phyloP scores from a whole-genome alignment of 768 basidiomycete genomes.

The Calocybe gangraenosa region DNA sequence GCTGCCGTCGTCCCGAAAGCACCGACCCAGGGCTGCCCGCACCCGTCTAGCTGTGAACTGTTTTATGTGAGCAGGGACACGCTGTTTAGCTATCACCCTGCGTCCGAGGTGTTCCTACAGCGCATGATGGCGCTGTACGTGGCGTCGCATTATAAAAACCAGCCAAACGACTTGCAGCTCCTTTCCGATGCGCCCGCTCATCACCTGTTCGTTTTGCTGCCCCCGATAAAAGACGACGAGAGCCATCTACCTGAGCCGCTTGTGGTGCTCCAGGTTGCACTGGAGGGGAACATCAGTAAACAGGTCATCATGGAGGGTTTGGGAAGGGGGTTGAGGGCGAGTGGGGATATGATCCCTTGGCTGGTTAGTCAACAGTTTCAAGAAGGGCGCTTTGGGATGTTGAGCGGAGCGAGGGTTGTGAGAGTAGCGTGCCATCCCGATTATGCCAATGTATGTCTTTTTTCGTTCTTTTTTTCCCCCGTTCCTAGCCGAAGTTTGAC shows the following conservation, averaged over 20 bases:
- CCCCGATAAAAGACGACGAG: constrained; percentile 88
- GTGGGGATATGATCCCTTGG: constrained; percentile 99
- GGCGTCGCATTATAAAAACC: constrained; percentile 98
- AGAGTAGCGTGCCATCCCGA: constrained; percentile 95
- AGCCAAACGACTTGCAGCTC: constrained; percentile 97
- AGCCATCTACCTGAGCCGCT: constrained; percentile 91
- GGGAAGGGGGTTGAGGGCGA: constrained; percentile 76
- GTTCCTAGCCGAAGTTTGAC: no score
- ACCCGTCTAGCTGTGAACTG: constrained; percentile 90
- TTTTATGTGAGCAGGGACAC: constrained; percentile 97
- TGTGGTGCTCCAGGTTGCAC: constrained; percentile 91
- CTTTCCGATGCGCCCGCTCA: constrained; percentile 97
- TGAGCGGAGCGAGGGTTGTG: constrained; percentile 90
- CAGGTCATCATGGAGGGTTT: constrained; percentile 83
- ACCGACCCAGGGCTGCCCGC: constrained; percentile 74
- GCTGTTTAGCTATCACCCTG: constrained; percentile 94
- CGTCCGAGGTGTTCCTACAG: constrained; percentile 95
- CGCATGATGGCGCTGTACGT: constrained; percentile 99
- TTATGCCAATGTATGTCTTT: constrained; percentile 70
- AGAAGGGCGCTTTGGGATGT: constrained; percentile 86
- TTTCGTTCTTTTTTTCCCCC: no score
- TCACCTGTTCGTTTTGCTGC: constrained; percentile 92
- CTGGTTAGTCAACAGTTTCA: constrained; percentile 92
- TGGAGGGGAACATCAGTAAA: constrained; percentile 91
- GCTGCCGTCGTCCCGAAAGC: constrained; percentile 57